Evolutionary conservation across 208 protist genomes (phyloP).

Genomic region (Naegleria gruberi): DNA sequence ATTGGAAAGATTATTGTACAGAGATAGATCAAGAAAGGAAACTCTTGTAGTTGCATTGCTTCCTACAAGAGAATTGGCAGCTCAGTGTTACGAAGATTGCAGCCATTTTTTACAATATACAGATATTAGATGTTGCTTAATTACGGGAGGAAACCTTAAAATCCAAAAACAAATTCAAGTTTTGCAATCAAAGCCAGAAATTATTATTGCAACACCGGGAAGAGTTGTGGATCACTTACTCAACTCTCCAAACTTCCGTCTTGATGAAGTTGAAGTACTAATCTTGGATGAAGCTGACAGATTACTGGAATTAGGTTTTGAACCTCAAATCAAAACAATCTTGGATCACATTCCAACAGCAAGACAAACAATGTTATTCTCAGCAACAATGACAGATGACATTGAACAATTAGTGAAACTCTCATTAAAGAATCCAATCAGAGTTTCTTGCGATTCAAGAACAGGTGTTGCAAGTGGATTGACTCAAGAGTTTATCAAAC

Average conservation of each 20-base stretch:
- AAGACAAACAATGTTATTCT: conserved; percentile 85
- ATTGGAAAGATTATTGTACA: conserved; percentile 45
- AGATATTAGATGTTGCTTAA: conserved; percentile 51
- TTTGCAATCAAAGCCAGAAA: background rate
- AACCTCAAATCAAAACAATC: conserved; percentile 84
- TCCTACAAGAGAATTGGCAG: conserved; percentile 80
- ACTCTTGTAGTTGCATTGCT: conserved; percentile 62
- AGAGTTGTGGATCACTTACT: conserved; percentile 27
- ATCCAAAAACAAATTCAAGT: background rate
- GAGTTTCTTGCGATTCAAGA: background rate
- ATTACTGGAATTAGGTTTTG: conserved; percentile 98
- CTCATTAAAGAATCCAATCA: conserved; percentile 17
- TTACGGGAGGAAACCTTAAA: conserved; percentile 67
- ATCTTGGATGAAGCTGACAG: conserved; percentile 97
- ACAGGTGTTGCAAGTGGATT: background rate
- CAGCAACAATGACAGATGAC: conserved; percentile 56
- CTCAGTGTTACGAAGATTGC: conserved; percentile 79
- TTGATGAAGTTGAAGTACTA: conserved; percentile 43
- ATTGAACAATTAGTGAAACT: conserved; percentile 21
- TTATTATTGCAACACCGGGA: conserved; percentile 27
- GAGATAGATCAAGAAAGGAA: conserved; percentile 10
- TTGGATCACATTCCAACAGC: conserved; percentile 40
- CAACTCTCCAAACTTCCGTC: conserved; percentile 4
- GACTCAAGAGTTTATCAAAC: conserved; percentile 15
- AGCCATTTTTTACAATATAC: conserved; percentile 38